A percentile compares a stretch with the other conserved stretches of the same genome.
phyloP scores from a whole-genome alignment of 225 moss, liverwort and hornwort genomes.

The Pleurozium schreberi region DNA sequence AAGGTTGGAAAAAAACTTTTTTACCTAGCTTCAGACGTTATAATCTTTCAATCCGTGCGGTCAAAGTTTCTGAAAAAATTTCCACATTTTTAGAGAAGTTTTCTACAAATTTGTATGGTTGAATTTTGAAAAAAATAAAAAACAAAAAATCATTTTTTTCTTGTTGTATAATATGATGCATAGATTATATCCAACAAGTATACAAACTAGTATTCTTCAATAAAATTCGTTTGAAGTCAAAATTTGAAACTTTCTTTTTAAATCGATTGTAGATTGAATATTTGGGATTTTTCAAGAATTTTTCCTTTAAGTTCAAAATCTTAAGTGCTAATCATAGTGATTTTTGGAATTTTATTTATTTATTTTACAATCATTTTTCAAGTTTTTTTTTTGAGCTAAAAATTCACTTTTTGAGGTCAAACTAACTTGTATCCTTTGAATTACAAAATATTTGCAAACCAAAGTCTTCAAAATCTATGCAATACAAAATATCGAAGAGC shows the following conservation, averaged over 20 bases:
- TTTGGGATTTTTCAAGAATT: neutral
- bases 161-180: neutral
- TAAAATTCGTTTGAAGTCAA: neutral
- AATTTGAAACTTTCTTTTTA: accelerated
- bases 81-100: too few species aligned
- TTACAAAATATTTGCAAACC: neutral
- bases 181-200: neutral
- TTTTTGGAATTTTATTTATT: neutral
- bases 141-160: too few species aligned
- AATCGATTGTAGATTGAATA: neutral
- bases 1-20: too few species aligned
- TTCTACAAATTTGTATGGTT: too few species aligned
- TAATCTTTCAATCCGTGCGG: too few species aligned
- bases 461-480: neutral
- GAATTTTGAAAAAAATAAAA: too few species aligned
- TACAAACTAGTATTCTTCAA: neutral
- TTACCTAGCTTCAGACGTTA: too few species aligned
- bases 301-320: neutral
- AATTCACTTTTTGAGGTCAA: accelerated
- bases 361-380: neutral
- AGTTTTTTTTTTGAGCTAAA: accelerated
- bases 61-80: too few species aligned
- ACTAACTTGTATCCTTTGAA: neutral
- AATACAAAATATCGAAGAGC: accelerated
- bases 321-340: neutral